Base-by-base conservation (phyloP, 352 stramenopile species). In the Globisporangium lucens region DNA sequence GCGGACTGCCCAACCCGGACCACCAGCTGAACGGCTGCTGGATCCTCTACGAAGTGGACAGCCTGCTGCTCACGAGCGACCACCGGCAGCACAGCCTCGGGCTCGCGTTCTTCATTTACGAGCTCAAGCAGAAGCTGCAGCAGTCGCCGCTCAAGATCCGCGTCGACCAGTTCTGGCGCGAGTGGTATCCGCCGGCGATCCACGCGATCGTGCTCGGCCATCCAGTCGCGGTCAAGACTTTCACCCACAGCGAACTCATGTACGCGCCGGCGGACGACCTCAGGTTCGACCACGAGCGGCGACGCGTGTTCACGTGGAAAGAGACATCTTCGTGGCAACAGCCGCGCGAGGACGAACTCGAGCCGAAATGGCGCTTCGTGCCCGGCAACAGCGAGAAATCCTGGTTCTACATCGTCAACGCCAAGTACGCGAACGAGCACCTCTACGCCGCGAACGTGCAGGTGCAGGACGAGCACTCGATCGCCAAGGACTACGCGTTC, bases 341-440 rank as follows among this genome's bases (percentile, higher is more conserved):
- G 10, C 36, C 60, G 3, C 30, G 38, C 1, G 43, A 30, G 2
- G 38, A 46, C 20, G 38, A 61, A 4, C 13, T 61, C 15, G 56
- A 61, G n/a, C 30, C 60, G 9, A 22, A 57, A 22, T 65, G 60
- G 60, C 47, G 24, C 27, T 43, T 65, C 15, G 8, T 55, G 2
- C 60, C 60, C 5, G 43, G 43, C 12, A 58, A 65, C 30, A 47
- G 41, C 46, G 60, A 65, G 24, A 65, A 65, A 47, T 36, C 60
- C 13, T 56, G 43, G 60, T 65, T 65, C 46, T 55, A 65, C 46
- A 43, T 65, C 30, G 29, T 65, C 13, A 65, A 65, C 60, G 60
- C 43, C 6, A 58, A n/a, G 46, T 36, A 65, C 60, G 17, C 22
- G 24, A 56, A 47, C 17, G 60, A 65, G 46, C 57, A 65, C 46